Base-by-base conservation (phyloP, 2,329 filamentous ascomycete genomes). In the Aspergillus sp. region DNA sequence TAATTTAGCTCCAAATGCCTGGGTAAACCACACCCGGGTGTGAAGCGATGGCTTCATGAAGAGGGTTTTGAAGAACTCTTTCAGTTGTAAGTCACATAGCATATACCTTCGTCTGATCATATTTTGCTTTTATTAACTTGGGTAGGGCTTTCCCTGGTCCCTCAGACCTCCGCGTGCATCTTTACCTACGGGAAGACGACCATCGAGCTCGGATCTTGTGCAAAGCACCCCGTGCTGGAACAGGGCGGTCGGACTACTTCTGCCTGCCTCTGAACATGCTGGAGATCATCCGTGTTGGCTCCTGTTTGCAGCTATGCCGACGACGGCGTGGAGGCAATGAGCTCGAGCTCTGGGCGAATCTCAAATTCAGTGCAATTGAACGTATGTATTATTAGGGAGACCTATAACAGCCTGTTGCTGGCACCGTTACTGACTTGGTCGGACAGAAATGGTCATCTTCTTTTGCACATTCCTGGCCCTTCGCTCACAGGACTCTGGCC, bases 401-500 rank as follows among this genome's bases (percentile, higher is more conserved):
- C n/a, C n/a, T n/a, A n/a, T n/a, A n/a, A n/a, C n/a, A n/a, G n/a
- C n/a, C n/a, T n/a, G n/a, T n/a, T n/a, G n/a, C n/a, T n/a, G n/a
- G n/a, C n/a, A n/a, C n/a, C n/a, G n/a, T n/a, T n/a, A n/a, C n/a
- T n/a, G n/a, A n/a, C n/a, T n/a, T n/a, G n/a, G n/a, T n/a, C n/a
- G n/a, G n/a, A n/a, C 37, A 78, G 74, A 69, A 38, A 74, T 82
- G 72, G 74, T 78, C 3, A 56, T 79, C 1, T 81, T 82, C 59
- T 79, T 77, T 56, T 75, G 71, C 48, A 75, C 74, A 0, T 74
- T 80, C 43, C 59, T 81, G 7, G 77, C 78, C 1, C 72, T 82
- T 61, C 79, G 81, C 48, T 70, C 72, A 7, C 78, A 82, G 52
- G 78, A 82, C 53, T 59, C 62, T 12, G 64, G 60, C 19, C 60